Evolutionary conservation across 2,329 filamentous ascomycete genomes (phyloP), one percentile per base, ranked within the genome.

Genomic region (Colletotrichum euphorbiae): DNA sequence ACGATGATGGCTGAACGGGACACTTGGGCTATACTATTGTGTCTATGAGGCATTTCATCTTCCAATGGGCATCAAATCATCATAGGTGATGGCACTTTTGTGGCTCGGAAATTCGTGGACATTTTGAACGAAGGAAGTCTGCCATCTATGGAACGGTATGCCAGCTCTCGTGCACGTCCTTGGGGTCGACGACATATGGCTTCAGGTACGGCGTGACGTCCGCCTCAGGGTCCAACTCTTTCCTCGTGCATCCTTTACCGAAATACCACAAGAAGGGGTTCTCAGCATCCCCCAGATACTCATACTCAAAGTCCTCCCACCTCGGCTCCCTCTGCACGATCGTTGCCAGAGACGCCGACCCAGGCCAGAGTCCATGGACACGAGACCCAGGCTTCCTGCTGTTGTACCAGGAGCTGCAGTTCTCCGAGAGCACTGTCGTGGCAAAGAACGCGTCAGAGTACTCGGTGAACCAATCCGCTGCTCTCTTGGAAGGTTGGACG

Each of bases 401-500:
- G 68, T 93, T 93, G 67, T 91, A 91, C 91, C 91, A 93, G 0
- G 87, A 90, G 45, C 86, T 88, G 75, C 91, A 93, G 63, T 87
- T 85, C 59, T 90, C 87, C 0, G 83, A 82, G 63, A 90, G 77
- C 2, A 88, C 85, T 0, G 85, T 88, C 21, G 77, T 82, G 0
- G 78, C 75, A 72, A 88, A 88, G 74, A 87, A 89, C 0, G 83
- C 82, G 70, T 88, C 84, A 28, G 80, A 82, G 76, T 89, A 90
- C 59, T 85, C 83, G 11, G 87, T 77, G 70, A 90, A 91, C 72
- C 92, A 89, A 45, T 91, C 89, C 0, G 90, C 80, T 0, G 91
- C 91, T 33, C 81, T 79, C 52, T 83, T 82, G 0, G 83, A 85
- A 0, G 90, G 89, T 1, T 77, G 75, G 6, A 93, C 84, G 0